Base-by-base conservation (phyloP, 2,329 filamentous ascomycete genomes). In the Blastomyces parvus region DNA sequence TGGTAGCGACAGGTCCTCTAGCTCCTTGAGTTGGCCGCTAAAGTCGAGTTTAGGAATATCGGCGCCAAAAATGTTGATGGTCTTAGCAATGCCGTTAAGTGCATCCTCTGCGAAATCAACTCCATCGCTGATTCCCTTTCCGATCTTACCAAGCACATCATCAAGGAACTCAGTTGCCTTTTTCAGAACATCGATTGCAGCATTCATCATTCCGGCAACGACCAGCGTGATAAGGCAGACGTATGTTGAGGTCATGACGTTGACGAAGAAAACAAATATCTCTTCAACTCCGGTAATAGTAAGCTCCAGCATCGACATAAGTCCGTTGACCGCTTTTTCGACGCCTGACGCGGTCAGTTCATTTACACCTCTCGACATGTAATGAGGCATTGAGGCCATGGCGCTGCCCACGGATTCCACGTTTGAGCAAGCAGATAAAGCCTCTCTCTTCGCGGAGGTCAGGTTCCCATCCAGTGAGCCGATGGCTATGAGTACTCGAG, bases 341-440 rank as follows among this genome's bases (percentile, higher is more conserved):
- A 97, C 87, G 63, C 90, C 88, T 58, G 83, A 83, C 40, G 91
- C 90, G 8, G 90, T 88, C 69, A 97, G 79, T 64, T 90, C 84
- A 77, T 99, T 99, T 73, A 97, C 87, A 62, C 94, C 94, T 60
- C 84, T 81, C 1, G 92, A 89, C 73, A 97, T 87, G 78, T 96
- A 97, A 76, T 97, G 89, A 63, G 94, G 94, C 91, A 97, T 96
- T 46, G 94, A 97, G 48, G 93, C 94, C 90, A 99, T 93, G 65
- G 91, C 84, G 74, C 91, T 97, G 66, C 93, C 94, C 69, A 96
- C 85, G 68, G 90, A 90, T 79, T 99, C 93, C 58, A 97, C 93
- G 74, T 89, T 89, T 64, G 87, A 91, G 76, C 94, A 99, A 67
- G 93, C 91, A 61, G 90, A 88, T 61, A 96, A 83, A 30, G 94